Evolutionary conservation across 2,329 filamentous ascomycete genomes (phyloP).

Genomic region (Botrytis deweyae): DNA sequence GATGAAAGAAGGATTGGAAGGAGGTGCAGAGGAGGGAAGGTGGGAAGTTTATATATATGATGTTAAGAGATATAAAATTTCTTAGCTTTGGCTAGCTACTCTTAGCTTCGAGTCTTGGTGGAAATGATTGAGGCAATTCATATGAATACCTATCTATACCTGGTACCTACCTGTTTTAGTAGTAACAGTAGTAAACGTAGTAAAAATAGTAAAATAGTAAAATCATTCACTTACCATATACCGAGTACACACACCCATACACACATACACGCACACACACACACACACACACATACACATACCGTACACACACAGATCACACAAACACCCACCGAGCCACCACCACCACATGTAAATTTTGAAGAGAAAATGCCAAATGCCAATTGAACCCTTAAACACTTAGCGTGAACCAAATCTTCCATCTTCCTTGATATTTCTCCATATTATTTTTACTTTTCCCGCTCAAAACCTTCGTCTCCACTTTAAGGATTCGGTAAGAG

Average conservation of each 20-base stretch:
- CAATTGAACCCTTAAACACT: not conserved
- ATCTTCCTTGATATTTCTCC: not conserved
- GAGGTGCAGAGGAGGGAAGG: not conserved
- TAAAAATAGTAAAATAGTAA: not conserved
- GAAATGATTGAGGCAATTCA: not conserved
- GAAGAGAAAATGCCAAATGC: not conserved
- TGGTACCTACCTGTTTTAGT: too few species aligned
- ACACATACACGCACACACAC: not conserved
- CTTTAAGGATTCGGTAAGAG: not conserved
- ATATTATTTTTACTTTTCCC: not conserved
- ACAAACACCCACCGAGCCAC: not conserved
- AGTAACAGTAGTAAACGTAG: too few species aligned
- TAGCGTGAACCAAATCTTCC: not conserved
- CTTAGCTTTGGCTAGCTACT: not conserved
- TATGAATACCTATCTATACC: not conserved
- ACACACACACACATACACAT: not conserved
- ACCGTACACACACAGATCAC: not conserved
- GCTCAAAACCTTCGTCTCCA: not conserved
- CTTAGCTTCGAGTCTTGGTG: not conserved
- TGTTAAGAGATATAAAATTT: not conserved
- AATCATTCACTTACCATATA: not conserved
- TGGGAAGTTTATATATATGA: conserved; percentile 5
- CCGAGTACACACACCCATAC: not conserved
- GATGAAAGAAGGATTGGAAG: not conserved
- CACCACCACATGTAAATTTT: not conserved